A percentile compares a stretch with the other conserved stretches of the same genome.
phyloP scores from a whole-genome alignment of 495 filamentous ascomycete genomes.

The Viridothelium virens region DNA sequence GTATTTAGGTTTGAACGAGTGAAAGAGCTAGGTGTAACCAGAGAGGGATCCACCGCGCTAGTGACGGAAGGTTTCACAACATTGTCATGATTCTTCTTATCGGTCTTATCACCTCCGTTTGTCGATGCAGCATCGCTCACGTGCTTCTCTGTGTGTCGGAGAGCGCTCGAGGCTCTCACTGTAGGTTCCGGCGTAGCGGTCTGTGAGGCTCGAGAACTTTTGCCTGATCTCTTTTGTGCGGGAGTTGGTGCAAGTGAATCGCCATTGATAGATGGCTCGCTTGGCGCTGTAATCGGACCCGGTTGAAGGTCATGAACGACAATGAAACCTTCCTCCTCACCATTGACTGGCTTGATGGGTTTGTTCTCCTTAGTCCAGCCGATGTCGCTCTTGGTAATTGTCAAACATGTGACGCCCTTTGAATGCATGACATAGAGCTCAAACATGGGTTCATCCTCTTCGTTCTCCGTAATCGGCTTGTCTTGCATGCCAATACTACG shows the following conservation, averaged over 20 bases:
- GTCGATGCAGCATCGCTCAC: conserved; percentile 33
- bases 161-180: conserved; percentile 27
- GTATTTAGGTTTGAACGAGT: not conserved
- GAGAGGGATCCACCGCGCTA: conserved; percentile 15
- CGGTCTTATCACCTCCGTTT: conserved; percentile 39
- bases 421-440: conserved; percentile 98
- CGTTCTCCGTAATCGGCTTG: conserved; percentile 43
- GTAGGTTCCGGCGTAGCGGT: conserved; percentile 28
- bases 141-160: conserved; percentile 38
- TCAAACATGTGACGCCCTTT: conserved; percentile 80
- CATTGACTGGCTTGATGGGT: conserved; percentile 67
- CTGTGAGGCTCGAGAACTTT: conserved; percentile 39
- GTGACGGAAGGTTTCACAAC: conserved; percentile 19
- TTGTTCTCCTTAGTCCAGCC: conserved; percentile 85
- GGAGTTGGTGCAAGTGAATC: conserved; percentile 33
- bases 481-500: conserved; percentile 83
- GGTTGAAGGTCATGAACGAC: conserved; percentile 46
- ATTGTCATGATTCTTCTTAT: conserved; percentile 52
- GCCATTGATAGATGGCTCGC: conserved; percentile 46
- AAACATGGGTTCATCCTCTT: conserved; percentile 61
- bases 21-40: conserved; percentile 22
- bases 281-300: conserved; percentile 15
- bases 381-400: conserved; percentile 76
- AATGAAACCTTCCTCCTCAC: conserved; percentile 55
- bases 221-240: conserved; percentile 39